Base-by-base conservation (phyloP, 2,329 filamentous ascomycete species). In the Pseudogymnoascus sp. region DNA sequence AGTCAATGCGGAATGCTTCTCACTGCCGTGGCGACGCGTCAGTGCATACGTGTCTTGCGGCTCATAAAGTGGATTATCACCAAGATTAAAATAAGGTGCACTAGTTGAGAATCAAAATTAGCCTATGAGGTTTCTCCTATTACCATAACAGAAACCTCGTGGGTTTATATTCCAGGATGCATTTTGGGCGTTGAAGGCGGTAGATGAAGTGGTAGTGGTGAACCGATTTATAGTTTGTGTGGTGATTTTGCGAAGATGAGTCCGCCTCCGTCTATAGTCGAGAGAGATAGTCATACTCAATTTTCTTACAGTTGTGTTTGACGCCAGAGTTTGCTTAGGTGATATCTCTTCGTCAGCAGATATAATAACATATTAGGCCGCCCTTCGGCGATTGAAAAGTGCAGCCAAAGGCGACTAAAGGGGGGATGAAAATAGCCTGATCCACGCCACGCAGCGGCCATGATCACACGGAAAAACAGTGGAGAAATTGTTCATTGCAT, bases 61-160 rank as follows among this genome's bases (percentile, higher is more conserved):
- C 42, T 47, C 42, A 47, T 26, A 47, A 47, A 13, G 21, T 47
- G 21, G 42, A 26, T 7, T 47, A 26, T 24, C 42, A 24, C 42
- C 42, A 47, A 26, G 11, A 47, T 47, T 47, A 26, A 44, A 47
- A 47, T 47, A 47, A 47, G 42, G 42, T 47, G 42, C 26, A 14
- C 42, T 47, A 47, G 42, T n/a, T 47, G 42, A 2, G 5, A 6
- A 65, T 71, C 31, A 63, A 74, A 2, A 75, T 73, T 38, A 70
- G 61, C 33, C 71, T 76, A 31, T 70, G 13, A 47, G 42, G 6
- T 3, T 47, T 13, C 21, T 47, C 42, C 13, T 24, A 47, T 47
- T 47, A 47, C 11, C 16, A 44, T 24, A 19, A 2, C 5, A n/a
- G 7, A 5, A 13, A 24, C 11, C 42, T 26, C 14, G 13, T 47